These are phyloP conservation scores for Alternaria arborescens DNA, from an alignment of 2,329 filamentous ascomycete species.

Conservation along the genomic window DNA sequence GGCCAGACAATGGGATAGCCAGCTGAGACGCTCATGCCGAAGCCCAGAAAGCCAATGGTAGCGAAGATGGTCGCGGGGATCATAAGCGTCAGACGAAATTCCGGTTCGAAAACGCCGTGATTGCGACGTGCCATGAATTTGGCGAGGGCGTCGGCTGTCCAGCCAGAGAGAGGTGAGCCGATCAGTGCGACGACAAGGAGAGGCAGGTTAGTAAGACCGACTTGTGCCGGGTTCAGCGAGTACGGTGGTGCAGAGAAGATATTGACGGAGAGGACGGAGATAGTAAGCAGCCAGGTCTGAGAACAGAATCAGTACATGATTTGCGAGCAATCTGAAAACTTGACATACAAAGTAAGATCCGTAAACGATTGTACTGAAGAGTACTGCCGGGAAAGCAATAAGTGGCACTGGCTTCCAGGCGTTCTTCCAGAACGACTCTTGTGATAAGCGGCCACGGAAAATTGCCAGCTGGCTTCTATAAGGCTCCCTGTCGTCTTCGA, in stretches of 20 bases:
- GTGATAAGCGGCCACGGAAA: constrained; percentile 41
- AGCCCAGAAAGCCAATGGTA: constrained; percentile 54
- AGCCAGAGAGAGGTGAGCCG: constrained; percentile 77
- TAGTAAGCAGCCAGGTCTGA: constrained; percentile 81
- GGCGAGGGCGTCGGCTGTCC: constrained; percentile 76
- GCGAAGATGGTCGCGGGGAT: constrained; percentile 43
- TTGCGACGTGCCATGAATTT: constrained; percentile 77
- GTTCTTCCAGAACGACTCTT: constrained; percentile 46
- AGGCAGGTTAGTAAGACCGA: constrained; percentile 79
- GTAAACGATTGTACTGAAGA: constrained; percentile 84
- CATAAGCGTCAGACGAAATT: constrained; percentile 70
- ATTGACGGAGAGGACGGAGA: constrained; percentile 83
- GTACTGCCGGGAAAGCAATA: constrained; percentile 82
- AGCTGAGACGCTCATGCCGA: constrained; percentile 48
- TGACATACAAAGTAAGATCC: constrained; percentile 73
- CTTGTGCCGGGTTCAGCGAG: constrained; percentile 81
- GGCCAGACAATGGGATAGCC: constrained; percentile 39
- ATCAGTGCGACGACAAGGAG: constrained; percentile 82
- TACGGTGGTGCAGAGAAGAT: constrained; percentile 83
- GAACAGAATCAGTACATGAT: neutral
- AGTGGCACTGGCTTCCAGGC: constrained; percentile 73
- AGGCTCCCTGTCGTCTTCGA: constrained; percentile 30
- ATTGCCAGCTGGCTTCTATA: constrained; percentile 37
- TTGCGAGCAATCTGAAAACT: neutral
- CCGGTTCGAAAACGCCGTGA: constrained; percentile 85